phyloP scores from a whole-genome alignment of 306 rosid genomes.

The Albizia julibrissin region DNA sequence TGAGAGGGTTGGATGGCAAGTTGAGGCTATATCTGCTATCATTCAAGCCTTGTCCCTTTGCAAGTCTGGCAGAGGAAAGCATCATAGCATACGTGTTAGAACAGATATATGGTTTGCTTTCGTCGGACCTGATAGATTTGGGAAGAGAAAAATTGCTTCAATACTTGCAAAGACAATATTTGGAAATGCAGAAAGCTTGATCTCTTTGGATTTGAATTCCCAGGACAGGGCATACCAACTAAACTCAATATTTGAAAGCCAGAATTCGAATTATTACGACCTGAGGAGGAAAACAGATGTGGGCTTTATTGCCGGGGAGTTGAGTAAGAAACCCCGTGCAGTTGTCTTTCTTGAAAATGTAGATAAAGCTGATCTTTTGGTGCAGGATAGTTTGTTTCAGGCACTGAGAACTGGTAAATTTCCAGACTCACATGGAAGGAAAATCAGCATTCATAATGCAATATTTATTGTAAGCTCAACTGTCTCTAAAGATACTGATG shows the following conservation, averaged over 20 bases:
- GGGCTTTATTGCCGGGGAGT: constrained; percentile 73
- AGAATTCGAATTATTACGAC: constrained; percentile 46
- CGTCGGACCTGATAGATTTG: constrained; percentile 79
- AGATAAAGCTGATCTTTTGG: constrained; percentile 72
- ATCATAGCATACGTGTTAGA: constrained; percentile 46
- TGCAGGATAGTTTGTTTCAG: constrained; percentile 64
- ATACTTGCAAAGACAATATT: constrained; percentile 67
- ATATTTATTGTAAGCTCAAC: constrained; percentile 58
- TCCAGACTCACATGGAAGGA: constrained; percentile 75
- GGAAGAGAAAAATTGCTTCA: constrained; percentile 71
- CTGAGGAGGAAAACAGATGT: constrained; percentile 65
- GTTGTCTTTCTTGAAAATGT: constrained; percentile 75
- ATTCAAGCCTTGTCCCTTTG: constrained; percentile 50
- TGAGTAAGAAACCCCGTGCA: constrained; percentile 67
- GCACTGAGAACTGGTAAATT: constrained; percentile 77
- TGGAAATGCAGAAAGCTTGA: constrained; percentile 61
- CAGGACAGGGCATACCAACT: constrained; percentile 40
- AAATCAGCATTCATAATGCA: constrained; percentile 55
- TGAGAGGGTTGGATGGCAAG: constrained; percentile 78
- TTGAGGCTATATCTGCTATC: constrained; percentile 63
- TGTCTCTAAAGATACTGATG: constrained; percentile 30
- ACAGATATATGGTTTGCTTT: constrained; percentile 79
- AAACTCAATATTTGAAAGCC: constrained; percentile 54
- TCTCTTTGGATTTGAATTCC: constrained; percentile 61
- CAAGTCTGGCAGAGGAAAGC: constrained; percentile 55